Conservation (phyloP, 345 rosid genomes). For the Hibiscus syriacus region DNA sequence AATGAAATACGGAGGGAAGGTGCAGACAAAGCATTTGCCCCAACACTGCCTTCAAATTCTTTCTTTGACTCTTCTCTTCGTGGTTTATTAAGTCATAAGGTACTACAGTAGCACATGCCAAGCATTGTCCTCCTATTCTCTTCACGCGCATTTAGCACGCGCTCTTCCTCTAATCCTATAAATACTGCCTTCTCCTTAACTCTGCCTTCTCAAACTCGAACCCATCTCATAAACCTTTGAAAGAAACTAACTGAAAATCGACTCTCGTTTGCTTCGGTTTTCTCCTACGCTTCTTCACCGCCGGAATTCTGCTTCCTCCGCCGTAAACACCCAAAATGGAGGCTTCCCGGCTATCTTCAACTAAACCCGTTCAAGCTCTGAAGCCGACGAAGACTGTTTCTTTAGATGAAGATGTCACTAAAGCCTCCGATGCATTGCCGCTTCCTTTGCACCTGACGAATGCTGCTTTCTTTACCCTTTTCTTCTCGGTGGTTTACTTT, state of each 20-base stretch:
- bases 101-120: not conserved
- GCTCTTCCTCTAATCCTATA: conserved; percentile 4
- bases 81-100: not conserved
- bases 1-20: not conserved
- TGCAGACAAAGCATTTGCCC: not conserved
- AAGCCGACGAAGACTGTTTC: not conserved
- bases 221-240: not conserved
- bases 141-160: not conserved
- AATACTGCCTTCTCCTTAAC: not conserved
- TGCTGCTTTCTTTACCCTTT: conserved; percentile 49
- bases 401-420: not conserved
- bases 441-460: conserved; percentile 45
- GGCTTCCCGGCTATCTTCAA: conserved; percentile 18
- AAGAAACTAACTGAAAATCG: not conserved
- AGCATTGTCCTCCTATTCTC: not conserved
- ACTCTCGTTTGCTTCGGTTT: not conserved
- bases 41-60: not conserved
- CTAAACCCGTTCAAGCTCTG: not conserved
- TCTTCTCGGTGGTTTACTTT: conserved; percentile 58
- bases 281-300: not conserved
- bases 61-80: not conserved
- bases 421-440: conserved; percentile 45
- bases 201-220: not conserved
- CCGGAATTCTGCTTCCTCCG: not conserved
- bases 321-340: conserved; percentile 15